phyloP scores from a whole-genome alignment of 129 eudicot genomes.

The Tagetes patula region DNA sequence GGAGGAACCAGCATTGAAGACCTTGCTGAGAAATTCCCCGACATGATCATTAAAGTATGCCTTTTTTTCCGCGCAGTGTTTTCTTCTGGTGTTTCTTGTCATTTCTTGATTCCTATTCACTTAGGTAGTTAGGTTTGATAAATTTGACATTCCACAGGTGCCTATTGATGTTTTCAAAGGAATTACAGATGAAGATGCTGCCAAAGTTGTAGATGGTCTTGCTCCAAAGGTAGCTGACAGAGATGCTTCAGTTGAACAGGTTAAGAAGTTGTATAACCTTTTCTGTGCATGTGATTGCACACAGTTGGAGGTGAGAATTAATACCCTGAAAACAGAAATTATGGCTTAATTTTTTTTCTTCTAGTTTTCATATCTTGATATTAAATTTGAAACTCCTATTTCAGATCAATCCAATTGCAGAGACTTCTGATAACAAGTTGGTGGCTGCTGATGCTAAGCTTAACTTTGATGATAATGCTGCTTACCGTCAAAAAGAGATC shows the following conservation, averaged over 20 bases:
- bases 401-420: slow-evolving; percentile 97
- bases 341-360: slow-evolving; percentile 1
- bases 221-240: slow-evolving; percentile 85
- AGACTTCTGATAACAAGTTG: slow-evolving; percentile 82
- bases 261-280: slow-evolving; percentile 88
- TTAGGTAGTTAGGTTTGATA: slow-evolving; percentile 15
- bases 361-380: background rate
- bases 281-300: slow-evolving; percentile 92
- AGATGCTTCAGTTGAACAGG: slow-evolving; percentile 86
- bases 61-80: background rate
- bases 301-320: slow-evolving; percentile 71
- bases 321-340: background rate
- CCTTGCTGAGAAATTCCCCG: slow-evolving; percentile 79
- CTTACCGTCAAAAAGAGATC: slow-evolving; percentile 90
- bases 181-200: slow-evolving; percentile 97
- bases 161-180: slow-evolving; percentile 88
- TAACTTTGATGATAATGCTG: slow-evolving; percentile 96
- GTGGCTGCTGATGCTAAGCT: slow-evolving; percentile 99
- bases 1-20: slow-evolving; percentile 99
- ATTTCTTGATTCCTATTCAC: slow-evolving; percentile 3
- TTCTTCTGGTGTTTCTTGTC: background rate
- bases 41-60: slow-evolving; percentile 82
- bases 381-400: slow-evolving; percentile 19
- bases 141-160: slow-evolving; percentile 46
- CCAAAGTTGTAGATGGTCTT: slow-evolving; percentile 96